Base-by-base conservation (phyloP, 164 flowering plant genomes). In the Malania oleifera region DNA sequence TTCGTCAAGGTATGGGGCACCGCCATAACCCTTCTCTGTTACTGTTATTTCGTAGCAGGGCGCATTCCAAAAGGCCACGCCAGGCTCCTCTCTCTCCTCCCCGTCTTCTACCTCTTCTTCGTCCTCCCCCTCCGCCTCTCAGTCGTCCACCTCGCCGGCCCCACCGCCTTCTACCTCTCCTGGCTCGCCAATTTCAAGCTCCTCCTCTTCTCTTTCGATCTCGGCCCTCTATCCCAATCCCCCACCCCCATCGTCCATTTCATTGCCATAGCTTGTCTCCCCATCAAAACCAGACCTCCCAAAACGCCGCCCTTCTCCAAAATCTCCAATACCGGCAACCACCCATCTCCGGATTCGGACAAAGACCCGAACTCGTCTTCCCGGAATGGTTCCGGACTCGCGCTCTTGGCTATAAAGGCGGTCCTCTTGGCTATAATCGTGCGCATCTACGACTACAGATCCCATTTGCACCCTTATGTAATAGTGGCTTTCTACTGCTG, bases 171-270 rank as follows among this genome's bases (percentile, higher is more conserved):
- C 66, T 70, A 59, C 64, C 67, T 79, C 25, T 13, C 54, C n/a
- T 79, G 78, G 78, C 80, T 76, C 25, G 69, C 62, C 53, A 79
- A 60, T 44, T 79, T 71, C 73, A 79, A 73, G 64, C 76, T 79
- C 66, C 52, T 76, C 60, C 77, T 76, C 66, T 73, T 76, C 66
- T 26, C 78, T 66, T 74, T 73, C 20, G 73, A 61, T 39, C 64
- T 38, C 5, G 75, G 67, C 43, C 83, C 80, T 31, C 25, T 79
- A 23, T 17, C 73, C 15, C 34, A 46, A 28, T 68, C 77, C 2
- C 18, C 76, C 0, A 26, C 67, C 22, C 39, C 81, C 25, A 62
- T 77, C n/a, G 37, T 43, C 7, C 66, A 25, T 2, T 81, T 79
- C 63, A 10, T 81, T 15, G 47, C 76, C 63, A 3, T 79, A 0